phyloP scores from a whole-genome alignment of 1,139 yeast genomes.

The Hansenula lynferdii region DNA sequence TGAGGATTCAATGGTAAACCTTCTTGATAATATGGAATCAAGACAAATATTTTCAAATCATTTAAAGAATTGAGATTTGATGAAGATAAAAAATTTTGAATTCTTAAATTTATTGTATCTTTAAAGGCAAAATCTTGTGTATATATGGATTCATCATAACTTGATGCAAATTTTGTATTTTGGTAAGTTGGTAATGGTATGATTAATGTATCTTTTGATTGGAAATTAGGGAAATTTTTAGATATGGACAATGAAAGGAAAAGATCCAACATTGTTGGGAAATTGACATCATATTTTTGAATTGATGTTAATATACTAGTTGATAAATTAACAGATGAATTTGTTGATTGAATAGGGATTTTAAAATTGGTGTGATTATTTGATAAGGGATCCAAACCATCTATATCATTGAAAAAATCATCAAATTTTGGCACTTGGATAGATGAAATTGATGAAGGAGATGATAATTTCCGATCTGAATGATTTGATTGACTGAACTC shows the following conservation, averaged over 20 bases:
- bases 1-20: conserved; percentile 19
- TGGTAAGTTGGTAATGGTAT: conserved; percentile 19
- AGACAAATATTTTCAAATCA: conserved; percentile 14
- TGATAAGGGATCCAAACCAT: conserved; percentile 10
- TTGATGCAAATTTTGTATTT: conserved; percentile 16
- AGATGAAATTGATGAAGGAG: too few species aligned
- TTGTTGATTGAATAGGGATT: conserved; percentile 13
- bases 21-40: conserved; percentile 18
- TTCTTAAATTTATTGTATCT: conserved; percentile 12
- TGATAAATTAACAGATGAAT: conserved; percentile 12
- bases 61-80: conserved; percentile 8
- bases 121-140: conserved; percentile 14
- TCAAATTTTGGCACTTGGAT: conserved; percentile 15
- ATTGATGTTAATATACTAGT: conserved; percentile 12
- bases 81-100: conserved; percentile 14
- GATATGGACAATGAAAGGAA: conserved; percentile 16
- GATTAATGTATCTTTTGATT: conserved; percentile 15
- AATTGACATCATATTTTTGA: conserved; percentile 14
- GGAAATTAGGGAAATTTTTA: conserved; percentile 11
- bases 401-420: conserved; percentile 20
- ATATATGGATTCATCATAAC: conserved; percentile 14
- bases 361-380: conserved; percentile 1
- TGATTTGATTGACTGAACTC: too few species aligned
- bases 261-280: conserved; percentile 18
- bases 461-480: too few species aligned